These are phyloP conservation scores for Rhizopogon roseolus DNA, from an alignment of 768 basidiomycete genomes.

Conservation along the genomic window DNA sequence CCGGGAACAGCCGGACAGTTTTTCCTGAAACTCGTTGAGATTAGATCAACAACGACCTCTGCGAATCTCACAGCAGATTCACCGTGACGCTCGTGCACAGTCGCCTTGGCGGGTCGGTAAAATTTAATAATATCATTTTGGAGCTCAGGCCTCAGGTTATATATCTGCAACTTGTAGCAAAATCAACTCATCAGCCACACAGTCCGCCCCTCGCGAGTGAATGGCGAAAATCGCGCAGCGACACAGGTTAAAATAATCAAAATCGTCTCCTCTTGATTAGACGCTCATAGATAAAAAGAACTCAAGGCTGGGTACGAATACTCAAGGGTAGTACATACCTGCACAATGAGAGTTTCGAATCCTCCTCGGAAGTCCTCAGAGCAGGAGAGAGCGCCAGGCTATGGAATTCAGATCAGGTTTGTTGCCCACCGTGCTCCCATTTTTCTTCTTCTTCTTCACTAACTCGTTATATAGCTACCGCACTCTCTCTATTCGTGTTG, in stretches of 20 bases:
- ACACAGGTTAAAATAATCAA: conserved; percentile 1
- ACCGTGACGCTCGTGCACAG: too few species aligned
- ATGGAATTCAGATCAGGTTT: conserved; percentile 28
- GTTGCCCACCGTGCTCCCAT: background rate
- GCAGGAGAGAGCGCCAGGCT: conserved; percentile 9
- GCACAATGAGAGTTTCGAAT: background rate
- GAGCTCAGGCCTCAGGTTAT: background rate
- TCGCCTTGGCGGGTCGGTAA: too few species aligned
- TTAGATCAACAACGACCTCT: too few species aligned
- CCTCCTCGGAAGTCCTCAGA: conserved; percentile 12
- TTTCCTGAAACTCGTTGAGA: background rate
- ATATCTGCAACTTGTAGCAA: conserved; percentile 16
- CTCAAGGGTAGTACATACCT: background rate
- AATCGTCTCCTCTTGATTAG: background rate
- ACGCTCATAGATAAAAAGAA: conserved; percentile 8
- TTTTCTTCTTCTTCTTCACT: background rate
- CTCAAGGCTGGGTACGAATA: background rate
- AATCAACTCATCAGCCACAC: conserved; percentile 17
- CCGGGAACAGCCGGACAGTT: background rate
- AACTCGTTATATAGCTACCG: conserved; percentile 26
- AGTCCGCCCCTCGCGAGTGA: background rate
- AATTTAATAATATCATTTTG: background rate
- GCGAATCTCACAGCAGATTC: too few species aligned
- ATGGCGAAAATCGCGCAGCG: conserved; percentile 23
- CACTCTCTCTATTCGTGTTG: conserved; percentile 42